Conservation (phyloP, 306 rosid genomes). For the Lathyrus tuberosus region DNA sequence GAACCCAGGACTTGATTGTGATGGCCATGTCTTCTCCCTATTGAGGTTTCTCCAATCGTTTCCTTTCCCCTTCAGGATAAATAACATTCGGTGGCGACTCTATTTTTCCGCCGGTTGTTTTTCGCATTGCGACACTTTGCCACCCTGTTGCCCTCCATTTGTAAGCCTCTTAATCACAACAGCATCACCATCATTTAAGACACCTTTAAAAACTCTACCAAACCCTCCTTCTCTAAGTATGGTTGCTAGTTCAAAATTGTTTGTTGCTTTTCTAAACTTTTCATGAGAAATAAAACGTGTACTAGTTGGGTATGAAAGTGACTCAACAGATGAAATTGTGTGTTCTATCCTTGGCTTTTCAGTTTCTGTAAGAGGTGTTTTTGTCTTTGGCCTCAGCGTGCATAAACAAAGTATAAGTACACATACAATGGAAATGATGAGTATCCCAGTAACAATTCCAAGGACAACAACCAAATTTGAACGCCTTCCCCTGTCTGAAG, state of each 20-base stretch:
- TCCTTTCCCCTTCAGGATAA: too few relatives aligned
- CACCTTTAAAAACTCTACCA: slow-evolving; percentile 92
- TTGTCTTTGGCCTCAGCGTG: slow-evolving; percentile 51
- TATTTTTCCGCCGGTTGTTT: too few relatives aligned
- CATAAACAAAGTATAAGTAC: slow-evolving; percentile 66
- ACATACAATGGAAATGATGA: slow-evolving; percentile 65
- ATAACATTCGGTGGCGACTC: too few relatives aligned
- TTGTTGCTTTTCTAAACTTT: slow-evolving; percentile 94
- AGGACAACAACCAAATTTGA: slow-evolving; percentile 66
- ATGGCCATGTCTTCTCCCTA: too few relatives aligned
- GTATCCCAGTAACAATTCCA: slow-evolving; percentile 70
- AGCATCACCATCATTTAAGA: slow-evolving; percentile 86
- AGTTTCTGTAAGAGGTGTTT: slow-evolving; percentile 56
- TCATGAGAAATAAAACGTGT: slow-evolving; percentile 88
- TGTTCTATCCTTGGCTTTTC: slow-evolving; percentile 64
- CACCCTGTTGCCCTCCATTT: slow-evolving; percentile 94
- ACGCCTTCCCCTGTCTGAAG: slow-evolving; percentile 58
- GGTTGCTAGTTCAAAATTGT: slow-evolving; percentile 81
- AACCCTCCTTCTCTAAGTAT: slow-evolving; percentile 96
- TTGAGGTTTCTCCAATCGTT: too few relatives aligned
- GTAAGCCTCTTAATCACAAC: slow-evolving; percentile 96
- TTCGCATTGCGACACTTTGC: too few relatives aligned
- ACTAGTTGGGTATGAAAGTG: slow-evolving; percentile 88
- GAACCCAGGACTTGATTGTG: too few relatives aligned
- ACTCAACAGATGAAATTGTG: slow-evolving; percentile 55